phyloP scores from a whole-genome alignment of 345 rosid species.

The Melaleuca alternifolia region DNA sequence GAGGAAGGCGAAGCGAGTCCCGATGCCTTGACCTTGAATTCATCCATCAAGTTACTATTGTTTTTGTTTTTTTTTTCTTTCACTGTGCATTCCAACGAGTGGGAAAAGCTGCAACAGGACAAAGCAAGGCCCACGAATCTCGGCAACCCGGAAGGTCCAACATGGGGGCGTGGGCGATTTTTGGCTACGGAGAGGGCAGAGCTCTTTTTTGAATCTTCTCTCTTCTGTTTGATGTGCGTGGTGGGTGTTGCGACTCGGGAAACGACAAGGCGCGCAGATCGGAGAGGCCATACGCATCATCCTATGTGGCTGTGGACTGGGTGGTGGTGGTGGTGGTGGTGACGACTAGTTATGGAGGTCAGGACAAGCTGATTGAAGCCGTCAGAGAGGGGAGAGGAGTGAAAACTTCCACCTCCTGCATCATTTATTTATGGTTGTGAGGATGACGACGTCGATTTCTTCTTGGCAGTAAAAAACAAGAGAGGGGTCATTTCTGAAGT shows the following conservation, averaged over 20 bases:
- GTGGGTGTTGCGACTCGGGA: not conserved
- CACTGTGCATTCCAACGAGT: not conserved
- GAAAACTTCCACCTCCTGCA: not conserved
- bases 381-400: not conserved
- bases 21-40: not conserved
- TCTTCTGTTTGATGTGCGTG: not conserved
- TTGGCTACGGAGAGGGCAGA: not conserved
- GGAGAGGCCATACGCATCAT: not conserved
- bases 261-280: not conserved
- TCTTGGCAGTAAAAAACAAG: not conserved
- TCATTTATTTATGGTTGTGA: not conserved
- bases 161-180: not conserved
- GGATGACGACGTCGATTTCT: not conserved
- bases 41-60: not conserved
- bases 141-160: not conserved
- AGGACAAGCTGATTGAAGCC: not conserved
- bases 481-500: not conserved
- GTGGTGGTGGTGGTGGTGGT: not conserved
- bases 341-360: not conserved
- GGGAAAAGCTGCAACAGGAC: not conserved
- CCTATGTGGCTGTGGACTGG: not conserved
- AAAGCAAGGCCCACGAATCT: not conserved
- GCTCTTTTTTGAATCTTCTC: not conserved
- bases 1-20: not conserved
- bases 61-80: not conserved